These are phyloP conservation scores for Talaromyces sp. DNA, from an alignment of 2,329 filamentous ascomycete species.

Conservation along the genomic window DNA sequence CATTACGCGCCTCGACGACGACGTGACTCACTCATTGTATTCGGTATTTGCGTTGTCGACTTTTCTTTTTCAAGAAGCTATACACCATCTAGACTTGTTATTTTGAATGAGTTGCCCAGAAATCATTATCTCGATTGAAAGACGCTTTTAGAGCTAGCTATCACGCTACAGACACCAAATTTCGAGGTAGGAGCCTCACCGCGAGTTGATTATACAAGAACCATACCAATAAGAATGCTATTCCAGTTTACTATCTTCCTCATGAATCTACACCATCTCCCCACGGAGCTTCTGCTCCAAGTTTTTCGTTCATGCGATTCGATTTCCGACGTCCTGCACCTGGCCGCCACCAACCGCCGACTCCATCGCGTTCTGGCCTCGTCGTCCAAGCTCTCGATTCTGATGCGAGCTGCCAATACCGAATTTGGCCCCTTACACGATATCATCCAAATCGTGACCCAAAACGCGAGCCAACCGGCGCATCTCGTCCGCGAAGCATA, in stretches of 20 bases:
- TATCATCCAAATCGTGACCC: conserved; percentile 54
- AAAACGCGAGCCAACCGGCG: conserved; percentile 54
- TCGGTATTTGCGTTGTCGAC: not conserved
- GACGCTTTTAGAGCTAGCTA: not conserved
- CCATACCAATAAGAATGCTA: not conserved
- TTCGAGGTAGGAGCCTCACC: not conserved
- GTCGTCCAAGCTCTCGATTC: conserved; percentile 50
- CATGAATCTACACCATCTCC: conserved; percentile 51
- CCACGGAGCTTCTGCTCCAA: conserved; percentile 54
- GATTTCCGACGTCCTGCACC: conserved; percentile 48
- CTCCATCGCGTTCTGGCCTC: conserved; percentile 48
- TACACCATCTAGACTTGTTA: not conserved
- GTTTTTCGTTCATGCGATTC: conserved; percentile 50
- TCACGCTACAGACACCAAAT: not conserved
- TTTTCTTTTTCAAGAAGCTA: not conserved
- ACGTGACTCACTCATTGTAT: conserved; percentile 6
- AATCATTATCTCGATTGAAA: not conserved
- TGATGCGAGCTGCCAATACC: conserved; percentile 47
- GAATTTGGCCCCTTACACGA: conserved; percentile 56
- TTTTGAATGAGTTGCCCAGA: not conserved
- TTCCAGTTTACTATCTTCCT: not conserved
- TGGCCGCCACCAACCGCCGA: conserved; percentile 51
- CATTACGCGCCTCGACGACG: conserved; percentile 14
- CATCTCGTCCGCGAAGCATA: conserved; percentile 49
- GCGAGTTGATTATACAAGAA: not conserved